A percentile compares a stretch with the other conserved stretches of the same genome.
phyloP scores from a whole-genome alignment of 768 basidiomycete genomes.

The Mycena floridula region DNA sequence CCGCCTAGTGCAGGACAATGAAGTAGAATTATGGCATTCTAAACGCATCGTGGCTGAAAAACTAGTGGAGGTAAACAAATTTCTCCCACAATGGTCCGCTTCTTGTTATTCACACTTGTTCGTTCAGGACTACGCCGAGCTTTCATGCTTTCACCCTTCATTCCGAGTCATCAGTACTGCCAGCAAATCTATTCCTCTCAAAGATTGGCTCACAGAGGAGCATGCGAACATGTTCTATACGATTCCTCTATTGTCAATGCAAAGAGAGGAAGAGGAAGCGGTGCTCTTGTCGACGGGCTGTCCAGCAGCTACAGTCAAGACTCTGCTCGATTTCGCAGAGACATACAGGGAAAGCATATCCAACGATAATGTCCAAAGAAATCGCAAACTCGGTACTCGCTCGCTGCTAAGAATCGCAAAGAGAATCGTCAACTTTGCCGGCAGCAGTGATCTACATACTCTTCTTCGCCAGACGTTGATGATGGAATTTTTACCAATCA shows the following conservation, averaged over 20 bases:
- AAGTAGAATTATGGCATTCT: conserved; percentile 59
- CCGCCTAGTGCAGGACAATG: conserved; percentile 53
- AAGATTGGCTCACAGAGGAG: conserved; percentile 63
- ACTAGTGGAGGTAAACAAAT: too few relatives aligned
- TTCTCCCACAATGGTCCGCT: too few relatives aligned
- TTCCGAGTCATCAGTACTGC: conserved; percentile 59
- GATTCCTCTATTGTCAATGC: conserved; percentile 57
- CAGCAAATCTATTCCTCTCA: conserved; percentile 57
- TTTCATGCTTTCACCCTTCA: conserved; percentile 47
- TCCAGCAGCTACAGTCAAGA: conserved; percentile 24
- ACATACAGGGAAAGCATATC: conserved; percentile 52
- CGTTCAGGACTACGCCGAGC: conserved; percentile 36
- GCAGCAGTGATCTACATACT: conserved; percentile 32
- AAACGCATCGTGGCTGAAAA: conserved; percentile 51
- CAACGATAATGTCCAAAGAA: conserved; percentile 51
- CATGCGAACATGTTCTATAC: conserved; percentile 70
- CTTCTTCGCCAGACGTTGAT: conserved; percentile 46
- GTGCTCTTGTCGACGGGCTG: conserved; percentile 50
- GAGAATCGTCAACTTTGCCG: conserved; percentile 39
- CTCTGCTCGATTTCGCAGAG: conserved; percentile 47
- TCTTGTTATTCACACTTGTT: conserved; percentile 15
- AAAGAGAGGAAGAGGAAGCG: conserved; percentile 37
- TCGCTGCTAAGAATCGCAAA: conserved; percentile 50
- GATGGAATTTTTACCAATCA: conserved; percentile 54
- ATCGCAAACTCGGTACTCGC: conserved; percentile 57